phyloP scores from a whole-genome alignment of 2,329 filamentous ascomycete genomes.

The Aspergillus fijiensis region DNA sequence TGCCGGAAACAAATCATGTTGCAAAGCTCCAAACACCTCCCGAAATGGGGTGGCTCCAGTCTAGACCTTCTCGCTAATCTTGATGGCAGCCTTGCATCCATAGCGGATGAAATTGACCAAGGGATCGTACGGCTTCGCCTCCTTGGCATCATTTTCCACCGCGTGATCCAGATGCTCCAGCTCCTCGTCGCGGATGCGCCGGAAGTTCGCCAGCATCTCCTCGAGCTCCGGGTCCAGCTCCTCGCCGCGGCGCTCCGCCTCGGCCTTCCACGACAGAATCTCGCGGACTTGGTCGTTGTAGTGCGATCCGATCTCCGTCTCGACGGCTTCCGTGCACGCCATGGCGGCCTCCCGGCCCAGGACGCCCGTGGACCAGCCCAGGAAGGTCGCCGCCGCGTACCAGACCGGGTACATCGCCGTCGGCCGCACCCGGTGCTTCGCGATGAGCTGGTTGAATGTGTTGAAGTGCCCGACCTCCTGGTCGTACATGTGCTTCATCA shows the following conservation, averaged over 20 bases:
- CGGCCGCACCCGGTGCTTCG: slow-evolving; percentile 84
- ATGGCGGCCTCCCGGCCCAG: slow-evolving; percentile 93
- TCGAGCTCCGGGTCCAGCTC: slow-evolving; percentile 76
- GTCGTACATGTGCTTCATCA: slow-evolving; percentile 98
- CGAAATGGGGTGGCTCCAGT: neutral
- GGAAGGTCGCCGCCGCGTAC: slow-evolving; percentile 72
- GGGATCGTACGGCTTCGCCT: slow-evolving; percentile 85
- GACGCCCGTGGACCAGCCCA: slow-evolving; percentile 87
- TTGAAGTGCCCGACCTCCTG: slow-evolving; percentile 86
- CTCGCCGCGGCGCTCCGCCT: slow-evolving; percentile 75
- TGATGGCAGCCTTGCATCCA: slow-evolving; percentile 91
- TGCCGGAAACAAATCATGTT: no score
- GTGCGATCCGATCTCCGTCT: slow-evolving; percentile 95
- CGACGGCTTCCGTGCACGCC: slow-evolving; percentile 97
- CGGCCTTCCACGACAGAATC: slow-evolving; percentile 75
- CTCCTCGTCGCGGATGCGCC: slow-evolving; percentile 90
- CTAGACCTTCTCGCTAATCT: slow-evolving; percentile 63
- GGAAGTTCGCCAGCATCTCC: slow-evolving; percentile 69
- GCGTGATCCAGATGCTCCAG: slow-evolving; percentile 95
- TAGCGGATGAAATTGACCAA: slow-evolving; percentile 82
- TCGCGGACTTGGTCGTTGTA: slow-evolving; percentile 89
- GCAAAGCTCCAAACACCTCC: neutral
- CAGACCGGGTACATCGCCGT: slow-evolving; percentile 91
- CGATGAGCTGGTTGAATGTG: slow-evolving; percentile 80
- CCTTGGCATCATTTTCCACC: slow-evolving; percentile 86